Percentiles rank a stretch among this genome's conserved stretches.
Evolutionary conservation across 2,329 filamentous ascomycete species (phyloP).

Genomic region (Calonectria montana): DNA sequence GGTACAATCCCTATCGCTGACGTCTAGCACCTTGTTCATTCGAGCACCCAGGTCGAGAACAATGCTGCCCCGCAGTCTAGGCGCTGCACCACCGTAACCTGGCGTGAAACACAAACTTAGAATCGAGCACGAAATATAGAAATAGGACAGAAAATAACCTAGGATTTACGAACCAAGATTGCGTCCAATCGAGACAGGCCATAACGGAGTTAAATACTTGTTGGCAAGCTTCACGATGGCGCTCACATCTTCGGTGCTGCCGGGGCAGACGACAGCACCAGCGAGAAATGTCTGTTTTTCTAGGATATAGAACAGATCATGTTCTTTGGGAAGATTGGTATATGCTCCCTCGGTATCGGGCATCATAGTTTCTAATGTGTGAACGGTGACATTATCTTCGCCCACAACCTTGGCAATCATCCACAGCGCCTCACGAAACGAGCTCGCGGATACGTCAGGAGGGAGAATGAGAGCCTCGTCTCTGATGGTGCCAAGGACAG

Average conservation of each 20-base stretch:
- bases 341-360: not conserved
- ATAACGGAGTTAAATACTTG: conserved; percentile 9
- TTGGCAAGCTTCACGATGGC: conserved; percentile 20
- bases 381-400: not conserved
- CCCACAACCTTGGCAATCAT: not conserved
- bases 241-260: conserved; percentile 16
- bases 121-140: not conserved
- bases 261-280: conserved; percentile 7
- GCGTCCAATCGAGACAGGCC: conserved; percentile 18
- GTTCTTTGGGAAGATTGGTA: not conserved
- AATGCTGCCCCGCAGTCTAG: conserved; percentile 15
- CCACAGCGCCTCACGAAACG: not conserved
- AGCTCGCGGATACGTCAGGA: not conserved
- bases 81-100: conserved; percentile 21
- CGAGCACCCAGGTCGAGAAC: conserved; percentile 11
- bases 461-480: not conserved
- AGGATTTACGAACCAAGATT: not conserved
- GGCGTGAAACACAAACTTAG: not conserved
- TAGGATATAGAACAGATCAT: conserved; percentile 19
- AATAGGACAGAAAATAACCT: not conserved
- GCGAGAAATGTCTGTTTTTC: conserved; percentile 18
- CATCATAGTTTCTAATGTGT: not conserved
- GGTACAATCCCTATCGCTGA: conserved; percentile 5
- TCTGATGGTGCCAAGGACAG: not conserved
- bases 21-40: conserved; percentile 20